A percentile compares a stretch with the other conserved stretches of the same genome.
phyloP scores from a whole-genome alignment of 169 alveolate genomes.

The Plasmodium gonderi region DNA sequence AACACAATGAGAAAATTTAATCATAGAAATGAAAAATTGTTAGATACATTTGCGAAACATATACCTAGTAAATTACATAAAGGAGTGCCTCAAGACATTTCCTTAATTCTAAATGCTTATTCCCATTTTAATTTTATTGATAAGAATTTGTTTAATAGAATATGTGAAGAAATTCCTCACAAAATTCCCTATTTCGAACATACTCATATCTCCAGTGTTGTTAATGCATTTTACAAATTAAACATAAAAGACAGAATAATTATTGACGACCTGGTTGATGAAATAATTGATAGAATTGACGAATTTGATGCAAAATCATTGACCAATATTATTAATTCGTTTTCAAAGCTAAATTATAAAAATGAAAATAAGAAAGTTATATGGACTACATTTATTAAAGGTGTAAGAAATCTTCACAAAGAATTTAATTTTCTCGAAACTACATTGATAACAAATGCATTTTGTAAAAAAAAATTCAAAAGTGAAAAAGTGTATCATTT shows the following conservation, averaged over 20 bases:
- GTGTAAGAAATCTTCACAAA: constrained; percentile 30
- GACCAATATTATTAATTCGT: constrained; percentile 44
- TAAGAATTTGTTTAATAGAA: constrained; percentile 55
- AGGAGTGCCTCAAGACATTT: constrained; percentile 73
- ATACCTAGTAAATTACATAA: constrained; percentile 69
- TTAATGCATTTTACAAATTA: constrained; percentile 60
- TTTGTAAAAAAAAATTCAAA: constrained; percentile 56
- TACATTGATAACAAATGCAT: constrained; percentile 38
- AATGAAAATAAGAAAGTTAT: constrained; percentile 42
- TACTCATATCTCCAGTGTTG: constrained; percentile 50
- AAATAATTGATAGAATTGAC: constrained; percentile 46
- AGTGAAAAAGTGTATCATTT: constrained; percentile 21
- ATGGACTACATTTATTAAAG: constrained; percentile 54
- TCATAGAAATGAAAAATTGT: constrained; percentile 46
- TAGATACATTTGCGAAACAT: constrained; percentile 68
- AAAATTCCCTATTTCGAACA: constrained; percentile 49
- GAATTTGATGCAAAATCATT: constrained; percentile 69
- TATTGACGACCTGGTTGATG: constrained; percentile 56
- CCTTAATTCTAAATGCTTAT: constrained; percentile 70
- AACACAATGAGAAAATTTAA: constrained; percentile 69
- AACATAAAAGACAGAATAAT: constrained; percentile 66
- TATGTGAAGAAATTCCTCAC: constrained; percentile 76
- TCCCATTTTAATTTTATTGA: constrained; percentile 61
- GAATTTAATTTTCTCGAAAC: constrained; percentile 56
- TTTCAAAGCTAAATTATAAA: constrained; percentile 52